Base-by-base conservation (phyloP, 441 rosid genomes). In the Kokia cookei region DNA sequence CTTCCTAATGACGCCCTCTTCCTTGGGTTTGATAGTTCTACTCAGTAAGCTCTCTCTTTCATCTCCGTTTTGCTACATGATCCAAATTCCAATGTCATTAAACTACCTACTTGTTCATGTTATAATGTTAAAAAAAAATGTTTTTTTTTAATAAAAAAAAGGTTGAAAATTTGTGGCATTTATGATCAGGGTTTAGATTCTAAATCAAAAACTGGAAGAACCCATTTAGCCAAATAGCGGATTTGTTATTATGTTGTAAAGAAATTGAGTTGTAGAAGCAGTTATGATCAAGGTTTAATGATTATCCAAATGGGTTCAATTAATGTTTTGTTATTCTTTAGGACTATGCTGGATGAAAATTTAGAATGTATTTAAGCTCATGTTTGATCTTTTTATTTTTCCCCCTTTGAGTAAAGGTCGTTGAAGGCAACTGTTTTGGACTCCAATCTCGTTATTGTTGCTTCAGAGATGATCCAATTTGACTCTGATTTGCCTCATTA, bases 351-450 rank as follows among this genome's bases (percentile, higher is more conserved):
- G 0, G 10, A 26, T 47, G 6, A 2, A 19, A 48, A 45, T 22
- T 29, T 17, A 54, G 11, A 62, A 40, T 68, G 14, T 26, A 0
- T 29, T 15, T 53, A 42, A 45, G 15, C 15, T 71, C 17, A 22
- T 7, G 15, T 45, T 22, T 45, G 35, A 45, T 19, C 3, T 45
- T 45, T 13, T 45, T 45, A 45, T 40, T n/a, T 51, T 17, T 22
- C 1, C 0, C 65, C 45, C 53, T 15, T 29, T 68, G 4, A 50
- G 7, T 51, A 50, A 79, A 93, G 98, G 94, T 94, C 99, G 13
- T 82, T 93, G 92, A 94, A 94, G 86, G 97, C 96, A 55, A 93
- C 96, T 3, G 94, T 91, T 65, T 74, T 94, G 81, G 90, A 93
- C 71, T 87, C 90, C 72, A 75, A 80, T 76, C 91, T 94, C 73